Evolutionary conservation across 2,329 filamentous ascomycete species (phyloP), one percentile per base, ranked within the genome.

Genomic region (Trichoderma harzianum): DNA sequence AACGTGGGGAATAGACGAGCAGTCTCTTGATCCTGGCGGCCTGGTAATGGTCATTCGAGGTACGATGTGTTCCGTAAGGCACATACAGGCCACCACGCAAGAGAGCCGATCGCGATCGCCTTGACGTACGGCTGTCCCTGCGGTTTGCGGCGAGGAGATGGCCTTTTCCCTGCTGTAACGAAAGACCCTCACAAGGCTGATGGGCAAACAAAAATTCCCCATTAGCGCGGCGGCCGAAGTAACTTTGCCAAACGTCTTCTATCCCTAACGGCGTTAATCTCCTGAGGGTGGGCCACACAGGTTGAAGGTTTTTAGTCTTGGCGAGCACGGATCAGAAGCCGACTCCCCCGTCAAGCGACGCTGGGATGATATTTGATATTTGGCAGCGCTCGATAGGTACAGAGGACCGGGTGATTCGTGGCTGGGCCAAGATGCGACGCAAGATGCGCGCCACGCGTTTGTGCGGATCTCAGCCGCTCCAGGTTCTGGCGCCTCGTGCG

Each of bases 241-340:
- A 43, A n/a, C 63, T 55, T 21, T 66, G 63, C n/a, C n/a, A 36
- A 36, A n/a, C 28, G 21, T 8, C 21, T 30, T 24, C 36, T 51
- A 61, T 62, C 30, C 43, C 67, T 24, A 53, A 36, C 57, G 39
- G 57, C 67, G 67, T 69, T 69, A 62, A 69, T 69, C 57, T 62
- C 67, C 36, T 62, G 34, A 43, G 43, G 39, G 62, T 60, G 69
- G 69, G 63, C 43, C 69, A 5, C 63, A 5, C 36, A 1, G 3
- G 47, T 63, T 70, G 60, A 70, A 71, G 69, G 36, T 71, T 71
- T 67, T 67, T 71, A 36, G 62, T 21, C 69, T 71, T 71, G 69
- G 55, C 69, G 39, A 60, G 62, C 55, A 71, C 69, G 69, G 69
- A 71, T 71, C 69, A 71, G 62, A 66, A 70, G 63, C 39, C 62